Percentiles rank a stretch among this genome's conserved stretches.
Evolutionary conservation across 2,329 filamentous ascomycete genomes (phyloP).

Genomic region (Paraphoma chrysanthemicola): DNA sequence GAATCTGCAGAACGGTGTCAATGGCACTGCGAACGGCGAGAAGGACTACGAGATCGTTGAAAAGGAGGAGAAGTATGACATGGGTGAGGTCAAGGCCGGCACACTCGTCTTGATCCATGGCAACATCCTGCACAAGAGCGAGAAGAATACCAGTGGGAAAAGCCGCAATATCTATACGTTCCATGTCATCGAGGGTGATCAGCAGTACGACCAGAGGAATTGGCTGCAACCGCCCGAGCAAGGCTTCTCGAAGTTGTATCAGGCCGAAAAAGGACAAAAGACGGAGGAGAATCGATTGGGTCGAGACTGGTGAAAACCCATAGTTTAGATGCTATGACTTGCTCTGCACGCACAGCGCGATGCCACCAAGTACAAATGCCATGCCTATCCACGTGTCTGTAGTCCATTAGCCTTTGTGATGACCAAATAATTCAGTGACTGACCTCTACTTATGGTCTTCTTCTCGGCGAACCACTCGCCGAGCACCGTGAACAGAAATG

Average conservation of each 20-base stretch:
- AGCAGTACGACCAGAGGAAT: slow-evolving; percentile 83
- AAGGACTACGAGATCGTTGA: slow-evolving; percentile 31
- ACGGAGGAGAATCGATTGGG: slow-evolving; percentile 13
- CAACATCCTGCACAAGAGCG: slow-evolving; percentile 94
- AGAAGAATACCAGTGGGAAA: slow-evolving; percentile 85
- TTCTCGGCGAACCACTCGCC: slow-evolving; percentile 95
- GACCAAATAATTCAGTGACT: slow-evolving; percentile 33
- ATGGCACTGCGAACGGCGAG: slow-evolving; percentile 45
- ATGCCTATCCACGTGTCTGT: slow-evolving; percentile 85
- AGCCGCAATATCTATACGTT: slow-evolving; percentile 97
- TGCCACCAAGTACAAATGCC: slow-evolving; percentile 77
- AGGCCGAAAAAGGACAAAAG: slow-evolving; percentile 3
- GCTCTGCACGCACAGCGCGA: slow-evolving; percentile 79
- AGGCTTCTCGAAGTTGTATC: slow-evolving; percentile 76
- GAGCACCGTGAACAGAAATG: slow-evolving; percentile 93
- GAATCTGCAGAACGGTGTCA: slow-evolving; percentile 46
- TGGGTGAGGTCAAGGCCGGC: slow-evolving; percentile 89
- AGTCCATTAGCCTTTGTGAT: slow-evolving; percentile 8
- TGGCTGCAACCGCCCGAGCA: slow-evolving; percentile 87
- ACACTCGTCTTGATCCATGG: slow-evolving; percentile 93
- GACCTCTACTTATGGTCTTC: slow-evolving; percentile 85
- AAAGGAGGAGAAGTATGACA: slow-evolving; percentile 67
- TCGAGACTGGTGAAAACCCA: slow-evolving; percentile 18
- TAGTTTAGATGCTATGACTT: slow-evolving; percentile 40
- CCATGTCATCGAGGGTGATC: slow-evolving; percentile 87